Evolutionary conservation across 257 asterid species (phyloP), one percentile per base, ranked within the genome.

Genomic region (Lithospermum erythrorhizon): DNA sequence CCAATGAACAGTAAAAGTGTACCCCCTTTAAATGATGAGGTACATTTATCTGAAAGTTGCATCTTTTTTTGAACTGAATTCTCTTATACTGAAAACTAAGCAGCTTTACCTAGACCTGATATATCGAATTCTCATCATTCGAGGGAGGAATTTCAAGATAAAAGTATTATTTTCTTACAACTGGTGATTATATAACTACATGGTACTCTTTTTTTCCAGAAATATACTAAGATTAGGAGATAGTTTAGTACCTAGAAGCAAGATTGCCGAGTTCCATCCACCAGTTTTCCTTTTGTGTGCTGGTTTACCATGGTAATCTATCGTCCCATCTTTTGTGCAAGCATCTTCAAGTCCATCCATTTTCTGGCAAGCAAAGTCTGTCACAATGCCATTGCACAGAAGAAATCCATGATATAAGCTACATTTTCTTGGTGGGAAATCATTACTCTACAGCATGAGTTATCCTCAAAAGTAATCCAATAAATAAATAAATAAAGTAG

Each of bases 201-300:
- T 0, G 25, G 16, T 53, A 53, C 57, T 19, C 57, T 19, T 19
- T 7, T 18, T 53, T 19, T 17, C 35, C 9, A 63, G 54, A 53
- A 53, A 15, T 48, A 18, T 11, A 53, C 6, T 13, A 58, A 51
- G 62, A 24, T 14, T 9, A 9, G 4, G 7, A 57, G 24, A 18
- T 10, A 55, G 1, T 41, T 11, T 18, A 0, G 30, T 86, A 88
- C 95, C 94, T 35, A 88, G 82, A 56, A 88, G 70, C 19, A 88
- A 65, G 56, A 61, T 73, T 55, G 88, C 96, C 6, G 89, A 82
- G 75, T 73, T 83, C 96, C 96, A 88, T 62, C 95, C 87, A 58
- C 96, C 96, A 11, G 85, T 83, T 79, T 76, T 82, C 18, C 63
- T 75, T 66, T 73, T 83, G 54, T 27, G 70, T 55, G 84, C 85